A percentile compares a stretch with the other conserved stretches of the same genome.
These are phyloP conservation scores for Thecamonas trahens DNA, from an alignment of 78 protist species.

Conservation along the genomic window DNA sequence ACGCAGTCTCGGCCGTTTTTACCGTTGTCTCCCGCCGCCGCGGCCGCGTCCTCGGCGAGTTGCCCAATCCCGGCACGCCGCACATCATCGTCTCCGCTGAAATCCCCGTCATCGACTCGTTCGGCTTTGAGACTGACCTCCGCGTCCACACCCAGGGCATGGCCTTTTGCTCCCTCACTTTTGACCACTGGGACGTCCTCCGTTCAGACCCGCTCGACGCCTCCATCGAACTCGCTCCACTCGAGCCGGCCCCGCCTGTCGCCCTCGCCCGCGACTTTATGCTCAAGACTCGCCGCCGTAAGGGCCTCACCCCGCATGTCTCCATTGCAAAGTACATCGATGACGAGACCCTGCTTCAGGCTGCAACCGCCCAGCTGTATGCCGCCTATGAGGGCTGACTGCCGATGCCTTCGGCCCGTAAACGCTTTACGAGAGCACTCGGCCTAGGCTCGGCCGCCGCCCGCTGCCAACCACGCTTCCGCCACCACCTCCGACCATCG, in stretches of 20 bases:
- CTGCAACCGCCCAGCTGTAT: no score
- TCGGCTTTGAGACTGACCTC: slow-evolving; percentile 98
- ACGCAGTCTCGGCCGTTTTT: slow-evolving; percentile 81
- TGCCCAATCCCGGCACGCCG: slow-evolving; percentile 92
- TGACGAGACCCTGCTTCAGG: no score
- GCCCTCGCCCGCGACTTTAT: slow-evolving; percentile 97
- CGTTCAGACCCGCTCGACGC: slow-evolving; percentile 99
- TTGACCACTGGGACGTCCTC: slow-evolving; percentile 94
- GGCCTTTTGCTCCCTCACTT: slow-evolving; percentile 80
- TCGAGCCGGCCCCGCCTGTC: slow-evolving; percentile 74
- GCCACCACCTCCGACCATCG: no score
- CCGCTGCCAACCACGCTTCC: no score
- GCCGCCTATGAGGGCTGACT: no score
- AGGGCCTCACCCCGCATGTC: no score
- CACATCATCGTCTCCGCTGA: slow-evolving; percentile 28
- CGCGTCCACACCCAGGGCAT: slow-evolving; percentile 73
- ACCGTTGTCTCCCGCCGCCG: slow-evolving; percentile 75
- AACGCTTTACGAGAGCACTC: no score
- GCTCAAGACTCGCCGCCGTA: slow-evolving; percentile 97
- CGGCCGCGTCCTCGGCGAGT: slow-evolving; percentile 40
- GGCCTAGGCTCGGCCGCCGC: no score
- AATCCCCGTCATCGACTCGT: slow-evolving; percentile 95
- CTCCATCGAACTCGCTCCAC: slow-evolving; percentile 71
- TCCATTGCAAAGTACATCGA: no score
- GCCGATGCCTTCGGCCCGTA: no score